These are phyloP conservation scores for Penicillium frequentans DNA, from an alignment of 2,329 filamentous ascomycete species.

Conservation along the genomic window DNA sequence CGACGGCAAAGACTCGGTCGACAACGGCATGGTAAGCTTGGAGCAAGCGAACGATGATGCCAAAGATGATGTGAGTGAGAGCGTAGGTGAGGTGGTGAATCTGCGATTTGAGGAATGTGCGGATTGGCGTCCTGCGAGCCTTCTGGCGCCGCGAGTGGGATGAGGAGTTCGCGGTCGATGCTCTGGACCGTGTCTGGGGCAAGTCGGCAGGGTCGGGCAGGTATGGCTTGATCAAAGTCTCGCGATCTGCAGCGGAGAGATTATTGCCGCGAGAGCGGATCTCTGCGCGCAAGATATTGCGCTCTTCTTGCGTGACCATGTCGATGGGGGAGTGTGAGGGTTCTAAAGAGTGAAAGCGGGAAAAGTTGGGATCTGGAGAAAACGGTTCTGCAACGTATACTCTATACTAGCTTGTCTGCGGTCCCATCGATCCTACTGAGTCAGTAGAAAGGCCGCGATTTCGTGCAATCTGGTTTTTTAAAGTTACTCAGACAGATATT, in stretches of 20 bases:
- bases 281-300: constrained; percentile 40
- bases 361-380: background rate
- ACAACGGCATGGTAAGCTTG: constrained; percentile 76
- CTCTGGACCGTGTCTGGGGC: constrained; percentile 7
- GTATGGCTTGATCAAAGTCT: constrained; percentile 47
- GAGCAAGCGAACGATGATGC: constrained; percentile 79
- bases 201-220: constrained; percentile 48
- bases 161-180: constrained; percentile 13
- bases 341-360: constrained; percentile 6
- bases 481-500: background rate
- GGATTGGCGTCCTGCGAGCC: constrained; percentile 41
- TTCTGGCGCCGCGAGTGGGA: constrained; percentile 26
- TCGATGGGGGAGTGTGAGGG: background rate
- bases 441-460: background rate
- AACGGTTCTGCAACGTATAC: background rate
- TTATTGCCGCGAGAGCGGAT: constrained; percentile 40
- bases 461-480: background rate
- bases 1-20: constrained; percentile 74
- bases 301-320: constrained; percentile 37
- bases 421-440: background rate
- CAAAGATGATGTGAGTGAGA: constrained; percentile 72
- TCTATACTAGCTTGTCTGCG: background rate
- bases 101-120: constrained; percentile 46
- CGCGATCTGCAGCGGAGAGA: constrained; percentile 50
- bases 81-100: constrained; percentile 47